Base-by-base conservation (phyloP, 495 filamentous ascomycete species). In the Penicillium soppii region DNA sequence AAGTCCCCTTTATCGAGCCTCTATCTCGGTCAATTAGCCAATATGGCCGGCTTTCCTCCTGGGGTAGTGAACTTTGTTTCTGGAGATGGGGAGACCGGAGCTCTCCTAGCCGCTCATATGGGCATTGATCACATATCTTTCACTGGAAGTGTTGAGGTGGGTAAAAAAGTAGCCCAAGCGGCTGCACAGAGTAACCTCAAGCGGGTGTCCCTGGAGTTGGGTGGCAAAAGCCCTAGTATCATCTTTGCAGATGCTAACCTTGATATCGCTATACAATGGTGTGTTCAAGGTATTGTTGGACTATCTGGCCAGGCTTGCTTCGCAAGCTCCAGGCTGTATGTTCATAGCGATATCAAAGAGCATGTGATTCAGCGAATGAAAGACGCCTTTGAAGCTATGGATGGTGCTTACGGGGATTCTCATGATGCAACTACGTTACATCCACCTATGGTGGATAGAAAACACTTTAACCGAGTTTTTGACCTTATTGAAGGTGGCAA, bases 381-480 rank as follows among this genome's bases (percentile, higher is more conserved):
- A 79, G 75, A 75, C 63, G 81, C 88, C 25, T 87, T 89, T 9
- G 47, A 67, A 48, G 67, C 76, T 57, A 92, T 91, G 73, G 71
- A 78, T 51, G 84, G 87, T 41, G 9, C 7, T 5, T 17, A 92
- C 55, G 90, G 90, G 45, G 89, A 95, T 68, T 90, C 90, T 53
- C 91, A 92, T 74, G 70, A 77, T 51, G 57, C 75, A 35, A 76
- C 85, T 39, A 92, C 90, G 22, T 91, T 92, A 85, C 89, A 92
- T 71, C 90, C 90, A 43, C 90, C 90, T 17, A 88, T 94, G 65
- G 87, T 95, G 53, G 90, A 86, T 30, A 73, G 92, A 65, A 61
- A 88, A 5, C 91, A 95, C 67, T 94, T 83, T 56, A 86, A 94
- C 66, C 85, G 88, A 42, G 89, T 95, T 69, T 91, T 92, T 85